These are phyloP conservation scores for Croton laevigatus DNA, from an alignment of 441 rosid genomes.

Conservation along the genomic window DNA sequence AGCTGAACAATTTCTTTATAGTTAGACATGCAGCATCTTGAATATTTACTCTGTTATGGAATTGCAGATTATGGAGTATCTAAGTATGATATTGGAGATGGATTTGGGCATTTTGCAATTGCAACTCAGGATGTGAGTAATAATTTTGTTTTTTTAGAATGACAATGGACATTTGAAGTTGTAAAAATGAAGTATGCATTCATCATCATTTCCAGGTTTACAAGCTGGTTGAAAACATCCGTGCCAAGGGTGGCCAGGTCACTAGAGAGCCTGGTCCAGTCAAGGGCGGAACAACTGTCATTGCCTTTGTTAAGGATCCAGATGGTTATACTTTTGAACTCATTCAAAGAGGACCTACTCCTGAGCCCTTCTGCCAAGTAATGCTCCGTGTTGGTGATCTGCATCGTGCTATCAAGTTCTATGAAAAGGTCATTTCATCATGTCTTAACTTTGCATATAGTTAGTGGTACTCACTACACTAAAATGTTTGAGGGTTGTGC, in stretches of 20 bases:
- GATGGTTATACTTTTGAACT: constrained; percentile 93
- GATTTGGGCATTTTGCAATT: constrained; percentile 95
- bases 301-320: constrained; percentile 97
- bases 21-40: not conserved
- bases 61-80: constrained; percentile 76
- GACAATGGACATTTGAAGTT: constrained; percentile 7
- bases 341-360: constrained; percentile 85
- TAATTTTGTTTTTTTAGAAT: not conserved
- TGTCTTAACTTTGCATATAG: not conserved
- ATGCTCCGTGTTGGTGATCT: constrained; percentile 98
- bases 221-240: constrained; percentile 72
- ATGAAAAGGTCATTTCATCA: constrained; percentile 54
- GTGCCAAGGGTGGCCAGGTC: constrained; percentile 75
- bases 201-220: constrained; percentile 44
- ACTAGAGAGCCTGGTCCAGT: constrained; percentile 96
- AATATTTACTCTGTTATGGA: constrained; percentile 16
- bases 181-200: constrained; percentile 16
- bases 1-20: too few relatives aligned
- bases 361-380: constrained; percentile 93
- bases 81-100: constrained; percentile 93
- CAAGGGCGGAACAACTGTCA: constrained; percentile 70
- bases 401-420: constrained; percentile 78
- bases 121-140: constrained; percentile 76
- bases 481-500: not conserved
- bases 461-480: not conserved